Evolutionary conservation across 2,329 filamentous ascomycete genomes (phyloP), one percentile per base, ranked within the genome.

Genomic region (Botrytis hyacinthi): DNA sequence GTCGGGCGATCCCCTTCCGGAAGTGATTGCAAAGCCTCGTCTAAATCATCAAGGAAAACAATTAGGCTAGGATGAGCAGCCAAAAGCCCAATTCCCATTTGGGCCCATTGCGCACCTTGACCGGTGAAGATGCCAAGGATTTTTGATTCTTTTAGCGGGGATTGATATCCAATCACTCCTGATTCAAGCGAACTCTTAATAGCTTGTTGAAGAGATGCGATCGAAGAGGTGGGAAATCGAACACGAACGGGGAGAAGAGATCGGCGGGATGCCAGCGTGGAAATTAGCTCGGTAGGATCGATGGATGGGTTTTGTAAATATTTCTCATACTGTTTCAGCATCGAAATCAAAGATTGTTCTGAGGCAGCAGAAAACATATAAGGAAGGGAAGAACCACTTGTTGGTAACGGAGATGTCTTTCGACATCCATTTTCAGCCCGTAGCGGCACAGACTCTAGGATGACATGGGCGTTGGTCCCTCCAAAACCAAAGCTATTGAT

Each of bases 41-140:
- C n/a, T 57, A 57, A 57, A 57, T 29, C 51, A 29, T 57, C 51
- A 57, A 57, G 51, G 14, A 57, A 57, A 1, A 18, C 7, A 29
- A 18, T 57, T 32, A 32, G 3, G 51, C 51, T 57, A 18, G 51
- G 51, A 57, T 57, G 6, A 29, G n/a, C 51, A 57, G 51, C n/a
- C 7, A 57, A 29, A 32, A 68, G 69, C 16, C 60, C 70, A 22
- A 22, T 26, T 32, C 73, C 74, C 75, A 77, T 77, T 22, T 51
- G 46, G 20, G 68, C n/a, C 73, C 74, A 78, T 66, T 77, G 76
- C 54, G 75, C 76, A 32, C 76, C 76, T 66, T 77, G 76, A 44
- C 76, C 76, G 4, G 72, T 76, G 69, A 78, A 78, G 18, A 77
- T 69, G 26, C 73, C 62, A n/a, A 72, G 74, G 6, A 69, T 69